phyloP scores from a whole-genome alignment of 1,284 basidiomycete genomes.

The Flammula alnicola region DNA sequence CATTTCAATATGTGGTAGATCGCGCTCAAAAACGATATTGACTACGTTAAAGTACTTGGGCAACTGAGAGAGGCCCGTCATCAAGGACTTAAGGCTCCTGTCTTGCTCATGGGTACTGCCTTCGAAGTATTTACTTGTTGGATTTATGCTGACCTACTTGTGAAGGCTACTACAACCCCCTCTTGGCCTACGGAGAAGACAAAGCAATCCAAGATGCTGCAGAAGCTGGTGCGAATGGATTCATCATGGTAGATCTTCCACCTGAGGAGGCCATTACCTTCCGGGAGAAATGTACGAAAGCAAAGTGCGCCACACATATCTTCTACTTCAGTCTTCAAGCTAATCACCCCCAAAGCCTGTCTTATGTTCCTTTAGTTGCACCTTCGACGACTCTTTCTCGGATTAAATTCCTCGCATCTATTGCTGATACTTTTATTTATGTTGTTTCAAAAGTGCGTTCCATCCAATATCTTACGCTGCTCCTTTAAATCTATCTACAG shows the following conservation, averaged over 20 bases:
- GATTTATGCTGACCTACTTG: conserved; percentile 4
- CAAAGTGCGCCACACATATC: conserved; percentile 59
- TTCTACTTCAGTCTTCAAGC: conserved; percentile 8
- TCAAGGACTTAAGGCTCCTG: conserved; percentile 84
- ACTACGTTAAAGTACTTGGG: conserved; percentile 77
- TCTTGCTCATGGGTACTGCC: conserved; percentile 87
- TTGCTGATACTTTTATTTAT: conserved; percentile 98
- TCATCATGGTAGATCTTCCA: conserved; percentile 97
- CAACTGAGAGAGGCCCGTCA: conserved; percentile 81
- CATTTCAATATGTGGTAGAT: conserved; percentile 52
- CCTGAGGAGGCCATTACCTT: conserved; percentile 96
- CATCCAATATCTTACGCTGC: background rate
- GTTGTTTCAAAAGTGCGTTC: conserved; percentile 83
- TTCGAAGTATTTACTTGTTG: background rate
- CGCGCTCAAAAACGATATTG: conserved; percentile 80
- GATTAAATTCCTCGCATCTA: conserved; percentile 89
- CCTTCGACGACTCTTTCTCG: conserved; percentile 90
- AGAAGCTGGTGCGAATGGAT: conserved; percentile 94
- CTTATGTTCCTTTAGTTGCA: conserved; percentile 96
- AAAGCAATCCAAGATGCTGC: conserved; percentile 89
- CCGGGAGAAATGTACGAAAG: conserved; percentile 83
- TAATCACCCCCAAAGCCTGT: conserved; percentile 60
- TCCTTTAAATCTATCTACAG: conserved; percentile 44
- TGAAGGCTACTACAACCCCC: conserved; percentile 94
- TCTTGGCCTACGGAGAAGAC: conserved; percentile 95